These are phyloP conservation scores for Biscogniauxia mediterranea DNA, from an alignment of 2,329 filamentous ascomycete species.

Conservation along the genomic window DNA sequence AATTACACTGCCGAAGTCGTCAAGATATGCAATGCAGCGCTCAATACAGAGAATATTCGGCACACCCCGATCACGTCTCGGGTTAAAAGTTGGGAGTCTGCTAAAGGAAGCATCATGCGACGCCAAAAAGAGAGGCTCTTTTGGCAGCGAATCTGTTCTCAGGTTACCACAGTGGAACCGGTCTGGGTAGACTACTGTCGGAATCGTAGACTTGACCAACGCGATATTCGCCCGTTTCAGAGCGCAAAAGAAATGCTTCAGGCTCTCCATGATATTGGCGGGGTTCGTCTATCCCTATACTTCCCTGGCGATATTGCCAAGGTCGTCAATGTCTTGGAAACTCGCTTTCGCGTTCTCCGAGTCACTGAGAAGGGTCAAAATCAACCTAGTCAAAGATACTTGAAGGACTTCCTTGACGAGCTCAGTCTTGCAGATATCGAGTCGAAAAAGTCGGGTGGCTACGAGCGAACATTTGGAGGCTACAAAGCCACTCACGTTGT, in stretches of 20 bases:
- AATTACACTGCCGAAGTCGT: neutral
- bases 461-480: neutral
- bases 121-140: neutral
- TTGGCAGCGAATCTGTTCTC: neutral
- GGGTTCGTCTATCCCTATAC: conserved; percentile 8
- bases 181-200: neutral
- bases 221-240: neutral
- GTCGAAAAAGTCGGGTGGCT: neutral
- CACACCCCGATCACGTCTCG: neutral
- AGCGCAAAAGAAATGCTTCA: conserved; percentile 3
- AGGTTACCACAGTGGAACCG: neutral
- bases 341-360: neutral
- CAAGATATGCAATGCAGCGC: neutral
- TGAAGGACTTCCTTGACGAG: neutral
- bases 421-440: neutral
- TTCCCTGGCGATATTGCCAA: conserved; percentile 9
- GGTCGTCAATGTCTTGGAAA: conserved; percentile 7
- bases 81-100: neutral
- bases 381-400: neutral
- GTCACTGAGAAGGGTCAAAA: neutral
- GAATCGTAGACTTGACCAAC: neutral
- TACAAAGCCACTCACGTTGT: conserved; percentile 5
- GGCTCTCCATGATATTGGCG: conserved; percentile 12
- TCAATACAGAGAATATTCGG: neutral
- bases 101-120: neutral